Base-by-base conservation (phyloP, 2,329 filamentous ascomycete species). In the Elsinoe fawcettii region DNA sequence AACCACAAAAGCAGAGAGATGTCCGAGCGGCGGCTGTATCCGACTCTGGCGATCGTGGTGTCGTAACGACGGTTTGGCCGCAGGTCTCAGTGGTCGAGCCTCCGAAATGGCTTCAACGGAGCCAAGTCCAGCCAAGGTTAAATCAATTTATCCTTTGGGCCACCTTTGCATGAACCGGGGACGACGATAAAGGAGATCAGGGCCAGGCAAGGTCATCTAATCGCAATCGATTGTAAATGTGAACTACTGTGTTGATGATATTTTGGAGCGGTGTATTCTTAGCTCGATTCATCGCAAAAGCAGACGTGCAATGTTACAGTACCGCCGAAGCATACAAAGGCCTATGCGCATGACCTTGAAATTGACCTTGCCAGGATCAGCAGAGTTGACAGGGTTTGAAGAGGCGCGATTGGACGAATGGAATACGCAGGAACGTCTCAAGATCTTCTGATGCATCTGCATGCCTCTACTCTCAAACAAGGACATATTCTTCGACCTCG, bases 11-110 rank as follows among this genome's bases (percentile, higher is more conserved):
- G 9, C 41, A 46, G 41, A 46, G n/a, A 32, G 12, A 34, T 51
- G 46, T 51, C 46, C 46, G 25, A 51, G 46, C 46, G 16, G 46
- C 46, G 46, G 46, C 46, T 32, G 46, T 22, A 14, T 32, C 46
- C 46, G 46, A 51, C 46, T 22, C 14, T 51, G 46, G 25, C 27
- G 46, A 51, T 51, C 46, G 30, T 34, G 20, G 25, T 51, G 41
- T 46, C 22, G 41, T 14, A 46, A 23, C 1, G 41, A 46, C 41
- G 41, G 41, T 46, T 27, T 18, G 41, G 41, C 41, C 22, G 22
- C 12, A 37, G 41, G 41, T 46, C 41, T 46, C 41, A 46, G 20
- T 25, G 41, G 41, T 46, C 41, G 41, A 46, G 41, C 41, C 46
- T 51, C 27, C 12, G n/a, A 37, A 37, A 32, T 32, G 25, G 16